phyloP scores from a whole-genome alignment of 2,329 filamentous ascomycete species.

The Raffaelea ambrosiae region DNA sequence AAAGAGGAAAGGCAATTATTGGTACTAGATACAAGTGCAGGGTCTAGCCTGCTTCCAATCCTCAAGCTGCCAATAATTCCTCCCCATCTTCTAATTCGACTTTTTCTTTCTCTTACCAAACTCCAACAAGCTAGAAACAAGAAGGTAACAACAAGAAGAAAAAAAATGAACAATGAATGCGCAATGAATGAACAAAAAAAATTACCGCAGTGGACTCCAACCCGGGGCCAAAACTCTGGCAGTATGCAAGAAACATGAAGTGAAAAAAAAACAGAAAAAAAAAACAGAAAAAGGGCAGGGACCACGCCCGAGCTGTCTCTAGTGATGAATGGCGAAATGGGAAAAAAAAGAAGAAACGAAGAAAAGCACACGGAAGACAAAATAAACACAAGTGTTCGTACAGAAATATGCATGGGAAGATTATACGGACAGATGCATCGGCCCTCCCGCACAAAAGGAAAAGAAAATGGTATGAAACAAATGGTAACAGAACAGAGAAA shows the following conservation, averaged over 20 bases:
- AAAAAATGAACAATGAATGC: no score
- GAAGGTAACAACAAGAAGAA: no score
- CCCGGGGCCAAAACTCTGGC: conserved; percentile 6
- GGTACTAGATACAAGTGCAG: no score
- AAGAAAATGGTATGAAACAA: not conserved
- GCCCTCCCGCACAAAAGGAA: not conserved
- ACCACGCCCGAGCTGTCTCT: no score
- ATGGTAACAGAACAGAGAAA: conserved; percentile 3
- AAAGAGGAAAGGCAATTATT: no score
- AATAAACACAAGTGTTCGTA: not conserved
- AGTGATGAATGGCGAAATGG: no score
- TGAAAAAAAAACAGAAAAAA: not conserved
- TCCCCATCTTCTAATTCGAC: no score
- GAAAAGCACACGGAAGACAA: not conserved
- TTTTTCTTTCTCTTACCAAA: no score
- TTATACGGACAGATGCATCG: not conserved
- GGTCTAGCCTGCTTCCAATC: no score
- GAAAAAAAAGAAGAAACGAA: not conserved
- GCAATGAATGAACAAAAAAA: no score
- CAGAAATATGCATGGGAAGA: not conserved
- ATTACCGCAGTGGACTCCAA: conserved; percentile 10
- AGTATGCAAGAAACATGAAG: not conserved
- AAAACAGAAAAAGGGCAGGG: not conserved
- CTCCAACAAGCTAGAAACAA: no score
- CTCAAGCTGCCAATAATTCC: no score